phyloP scores from a whole-genome alignment of 768 basidiomycete species.

The Tylopilus vinaceipallidus region DNA sequence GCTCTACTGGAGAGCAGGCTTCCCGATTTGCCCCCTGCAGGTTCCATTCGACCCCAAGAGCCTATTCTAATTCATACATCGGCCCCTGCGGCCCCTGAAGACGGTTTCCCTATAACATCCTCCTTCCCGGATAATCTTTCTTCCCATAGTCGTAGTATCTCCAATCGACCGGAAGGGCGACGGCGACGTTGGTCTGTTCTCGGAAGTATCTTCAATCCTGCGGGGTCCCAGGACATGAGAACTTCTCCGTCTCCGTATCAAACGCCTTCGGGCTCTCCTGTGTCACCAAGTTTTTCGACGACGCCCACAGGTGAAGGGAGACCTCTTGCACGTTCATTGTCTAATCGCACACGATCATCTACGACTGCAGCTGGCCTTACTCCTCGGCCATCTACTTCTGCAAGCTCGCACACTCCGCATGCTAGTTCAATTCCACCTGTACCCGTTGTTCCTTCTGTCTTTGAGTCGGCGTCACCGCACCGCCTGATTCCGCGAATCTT shows the following conservation, averaged over 20 bases:
- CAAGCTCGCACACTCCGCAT: constrained; percentile 25
- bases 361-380: constrained; percentile 11
- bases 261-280: constrained; percentile 18
- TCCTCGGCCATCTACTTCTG: constrained; percentile 37
- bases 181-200: constrained; percentile 76
- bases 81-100: constrained; percentile 39
- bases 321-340: constrained; percentile 28
- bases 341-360: constrained; percentile 17
- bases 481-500: constrained; percentile 74
- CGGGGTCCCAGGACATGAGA: constrained; percentile 23
- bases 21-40: constrained; percentile 70
- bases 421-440: constrained; percentile 17
- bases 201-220: constrained; percentile 41
- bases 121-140: constrained; percentile 45
- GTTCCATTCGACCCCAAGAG: constrained; percentile 62
- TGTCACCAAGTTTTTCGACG: constrained; percentile 17
- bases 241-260: constrained; percentile 28
- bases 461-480: constrained; percentile 41
- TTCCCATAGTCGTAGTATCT: constrained; percentile 29
- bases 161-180: constrained; percentile 39
- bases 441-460: constrained; percentile 30
- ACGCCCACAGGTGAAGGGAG: constrained; percentile 18
- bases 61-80: constrained; percentile 61
- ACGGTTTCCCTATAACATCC: constrained; percentile 43
- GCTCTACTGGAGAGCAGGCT: constrained; percentile 77